Evolutionary conservation across 352 stramenopile genomes (phyloP).

Genomic region (Phytophthora sojae): DNA sequence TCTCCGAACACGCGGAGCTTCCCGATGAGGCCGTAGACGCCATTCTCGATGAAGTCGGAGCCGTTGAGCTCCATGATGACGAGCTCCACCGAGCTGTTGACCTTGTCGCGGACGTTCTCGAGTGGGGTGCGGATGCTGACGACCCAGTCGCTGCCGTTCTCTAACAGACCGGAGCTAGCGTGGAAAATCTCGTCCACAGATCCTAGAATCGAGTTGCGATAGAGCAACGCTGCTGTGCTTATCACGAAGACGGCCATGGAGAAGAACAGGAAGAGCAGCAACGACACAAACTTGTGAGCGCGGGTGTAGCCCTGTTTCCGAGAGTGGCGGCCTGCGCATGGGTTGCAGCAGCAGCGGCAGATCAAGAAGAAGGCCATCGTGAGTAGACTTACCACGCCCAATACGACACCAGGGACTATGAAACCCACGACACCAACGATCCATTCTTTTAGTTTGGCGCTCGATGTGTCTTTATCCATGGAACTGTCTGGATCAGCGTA

Average conservation of each 20-base stretch:
- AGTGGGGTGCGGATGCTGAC: slow-evolving; percentile 48
- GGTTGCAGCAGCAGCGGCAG: slow-evolving; percentile 77
- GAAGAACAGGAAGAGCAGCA: slow-evolving; percentile 72
- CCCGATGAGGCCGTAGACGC: slow-evolving; percentile 37
- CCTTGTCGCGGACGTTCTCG: slow-evolving; percentile 52
- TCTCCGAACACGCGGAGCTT: slow-evolving; percentile 44
- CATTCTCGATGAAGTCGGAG: slow-evolving; percentile 55
- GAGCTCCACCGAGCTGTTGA: slow-evolving; percentile 39
- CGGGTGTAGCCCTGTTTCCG: slow-evolving; percentile 62
- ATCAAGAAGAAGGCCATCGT: slow-evolving; percentile 71
- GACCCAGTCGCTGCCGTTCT: slow-evolving; percentile 50
- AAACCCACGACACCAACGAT: slow-evolving; percentile 49
- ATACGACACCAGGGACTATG: slow-evolving; percentile 54
- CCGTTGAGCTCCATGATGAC: slow-evolving; percentile 45
- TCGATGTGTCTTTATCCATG: slow-evolving; percentile 28
- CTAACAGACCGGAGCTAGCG: slow-evolving; percentile 38
- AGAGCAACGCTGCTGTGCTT: slow-evolving; percentile 53
- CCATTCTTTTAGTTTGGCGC: slow-evolving; percentile 52
- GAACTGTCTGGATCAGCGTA: slow-evolving; percentile 38
- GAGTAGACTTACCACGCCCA: slow-evolving; percentile 57
- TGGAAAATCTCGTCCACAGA: slow-evolving; percentile 56
- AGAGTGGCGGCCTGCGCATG: slow-evolving; percentile 51
- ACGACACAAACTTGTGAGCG: slow-evolving; percentile 57
- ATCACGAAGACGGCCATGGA: slow-evolving; percentile 48
- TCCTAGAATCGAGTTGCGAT: slow-evolving; percentile 53